phyloP scores from a whole-genome alignment of 768 basidiomycete genomes.

The Kwoniella sp. region DNA sequence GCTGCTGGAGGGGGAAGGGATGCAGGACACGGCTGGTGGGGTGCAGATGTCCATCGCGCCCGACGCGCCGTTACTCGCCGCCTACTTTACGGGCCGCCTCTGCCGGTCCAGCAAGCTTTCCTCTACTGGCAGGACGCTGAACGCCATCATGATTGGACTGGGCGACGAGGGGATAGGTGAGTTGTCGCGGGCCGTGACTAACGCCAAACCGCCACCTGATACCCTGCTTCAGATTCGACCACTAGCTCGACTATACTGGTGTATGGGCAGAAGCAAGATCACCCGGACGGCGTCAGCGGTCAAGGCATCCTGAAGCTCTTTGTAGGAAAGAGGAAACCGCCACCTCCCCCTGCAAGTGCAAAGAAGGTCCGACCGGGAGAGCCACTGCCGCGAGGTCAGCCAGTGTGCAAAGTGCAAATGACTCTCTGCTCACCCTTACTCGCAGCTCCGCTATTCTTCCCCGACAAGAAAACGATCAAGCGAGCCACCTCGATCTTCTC shows the following conservation, averaged over 20 bases:
- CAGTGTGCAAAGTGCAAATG: too few relatives aligned
- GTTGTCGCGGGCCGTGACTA: neutral
- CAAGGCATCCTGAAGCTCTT: slow-evolving; percentile 18
- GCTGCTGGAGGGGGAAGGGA: slow-evolving; percentile 24
- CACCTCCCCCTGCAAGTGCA: slow-evolving; percentile 17
- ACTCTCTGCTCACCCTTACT: neutral
- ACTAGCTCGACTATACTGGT: slow-evolving; percentile 50
- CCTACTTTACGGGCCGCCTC: slow-evolving; percentile 37
- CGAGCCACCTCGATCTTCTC: slow-evolving; percentile 33
- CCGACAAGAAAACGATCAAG: slow-evolving; percentile 25
- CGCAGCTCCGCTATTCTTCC: slow-evolving; percentile 39
- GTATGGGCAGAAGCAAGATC: slow-evolving; percentile 38
- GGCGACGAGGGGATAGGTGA: slow-evolving; percentile 45
- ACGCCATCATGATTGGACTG: slow-evolving; percentile 40
- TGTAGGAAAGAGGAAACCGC: slow-evolving; percentile 33
- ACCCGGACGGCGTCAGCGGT: neutral
- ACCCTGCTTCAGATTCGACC: slow-evolving; percentile 26
- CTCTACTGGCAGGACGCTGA: slow-evolving; percentile 29
- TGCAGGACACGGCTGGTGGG: slow-evolving; percentile 20
- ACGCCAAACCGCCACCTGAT: too few relatives aligned
- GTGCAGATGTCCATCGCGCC: slow-evolving; percentile 43
- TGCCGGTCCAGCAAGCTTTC: slow-evolving; percentile 28
- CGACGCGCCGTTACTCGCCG: slow-evolving; percentile 26
- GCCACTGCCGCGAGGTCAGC: slow-evolving; percentile 45
- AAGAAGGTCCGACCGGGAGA: slow-evolving; percentile 44